Evolutionary conservation across 2,329 filamentous ascomycete species (phyloP).

Genomic region (Fusarium papillatum): DNA sequence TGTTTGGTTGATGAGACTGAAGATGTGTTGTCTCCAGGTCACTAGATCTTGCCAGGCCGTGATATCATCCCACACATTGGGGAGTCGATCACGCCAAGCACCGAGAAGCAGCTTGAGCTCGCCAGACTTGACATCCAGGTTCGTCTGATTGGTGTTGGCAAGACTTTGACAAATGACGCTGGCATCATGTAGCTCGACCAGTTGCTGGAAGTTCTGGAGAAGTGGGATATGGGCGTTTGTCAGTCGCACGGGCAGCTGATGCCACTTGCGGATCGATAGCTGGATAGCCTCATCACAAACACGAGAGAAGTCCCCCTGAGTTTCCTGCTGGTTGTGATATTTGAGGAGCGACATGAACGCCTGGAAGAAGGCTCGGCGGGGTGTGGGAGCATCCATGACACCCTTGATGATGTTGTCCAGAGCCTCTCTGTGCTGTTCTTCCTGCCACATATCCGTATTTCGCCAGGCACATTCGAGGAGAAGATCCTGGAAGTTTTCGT

Average conservation of each 20-base stretch:
- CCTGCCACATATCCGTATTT: constrained; percentile 95
- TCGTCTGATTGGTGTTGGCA: constrained; percentile 83
- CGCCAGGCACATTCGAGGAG: constrained; percentile 97
- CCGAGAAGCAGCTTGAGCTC: constrained; percentile 95
- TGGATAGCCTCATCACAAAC: constrained; percentile 98
- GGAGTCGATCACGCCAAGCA: constrained; percentile 94
- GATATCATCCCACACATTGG: constrained; percentile 99
- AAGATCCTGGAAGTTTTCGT: constrained; percentile 98
- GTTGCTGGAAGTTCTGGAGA: constrained; percentile 96
- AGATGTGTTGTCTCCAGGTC: constrained; percentile 99
- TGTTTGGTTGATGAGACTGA: constrained; percentile 94
- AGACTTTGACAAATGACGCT: constrained; percentile 96
- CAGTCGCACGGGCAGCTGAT: constrained; percentile 93
- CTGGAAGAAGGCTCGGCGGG: constrained; percentile 95
- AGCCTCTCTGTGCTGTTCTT: constrained; percentile 86
- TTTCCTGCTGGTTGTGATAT: constrained; percentile 90
- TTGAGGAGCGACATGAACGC: constrained; percentile 98
- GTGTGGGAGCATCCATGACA: constrained; percentile 96
- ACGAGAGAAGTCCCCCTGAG: constrained; percentile 83
- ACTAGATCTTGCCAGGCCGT: constrained; percentile 99
- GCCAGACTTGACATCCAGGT: constrained; percentile 93
- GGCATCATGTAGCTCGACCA: constrained; percentile 97
- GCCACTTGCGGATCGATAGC: constrained; percentile 97
- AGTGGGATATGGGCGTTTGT: constrained; percentile 97
- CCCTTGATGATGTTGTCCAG: constrained; percentile 96